Conservation (phyloP, 2,329 filamentous ascomycete species). For the Huntiella moniliformis region DNA sequence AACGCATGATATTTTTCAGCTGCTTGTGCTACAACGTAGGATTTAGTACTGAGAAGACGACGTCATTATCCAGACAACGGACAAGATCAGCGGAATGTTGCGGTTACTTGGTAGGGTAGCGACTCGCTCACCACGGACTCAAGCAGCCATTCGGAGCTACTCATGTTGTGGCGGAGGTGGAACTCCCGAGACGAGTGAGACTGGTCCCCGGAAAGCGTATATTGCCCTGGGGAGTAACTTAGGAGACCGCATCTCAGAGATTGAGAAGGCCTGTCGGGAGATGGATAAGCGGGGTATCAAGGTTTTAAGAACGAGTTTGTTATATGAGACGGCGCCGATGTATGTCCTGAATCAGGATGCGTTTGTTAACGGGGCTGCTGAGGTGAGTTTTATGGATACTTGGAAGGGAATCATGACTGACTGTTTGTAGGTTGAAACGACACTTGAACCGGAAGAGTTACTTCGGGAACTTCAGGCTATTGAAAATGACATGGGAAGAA, state of each 20-base stretch:
- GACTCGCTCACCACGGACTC: background rate
- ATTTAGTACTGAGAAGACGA: no score
- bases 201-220: slow-evolving; percentile 33
- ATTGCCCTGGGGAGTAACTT: slow-evolving; percentile 87
- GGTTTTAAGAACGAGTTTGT: slow-evolving; percentile 61
- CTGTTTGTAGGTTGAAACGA: slow-evolving; percentile 52
- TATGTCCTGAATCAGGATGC: slow-evolving; percentile 76
- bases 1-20: no score
- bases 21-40: no score
- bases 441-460: slow-evolving; percentile 52
- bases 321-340: slow-evolving; percentile 96
- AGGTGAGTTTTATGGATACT: slow-evolving; percentile 37
- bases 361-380: slow-evolving; percentile 84
- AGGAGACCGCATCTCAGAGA: slow-evolving; percentile 66
- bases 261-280: slow-evolving; percentile 63
- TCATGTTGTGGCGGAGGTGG: slow-evolving; percentile 19
- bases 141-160: background rate
- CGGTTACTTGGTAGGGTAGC: background rate
- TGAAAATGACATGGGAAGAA: slow-evolving; percentile 59
- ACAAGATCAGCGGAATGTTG: no score
- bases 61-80: no score
- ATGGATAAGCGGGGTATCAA: slow-evolving; percentile 57
- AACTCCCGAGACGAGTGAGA: slow-evolving; percentile 15
- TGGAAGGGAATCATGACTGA: background rate
- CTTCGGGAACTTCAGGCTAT: slow-evolving; percentile 70